Base-by-base conservation (phyloP, 768 basidiomycete genomes). In the Gautieria morchelliformis region DNA sequence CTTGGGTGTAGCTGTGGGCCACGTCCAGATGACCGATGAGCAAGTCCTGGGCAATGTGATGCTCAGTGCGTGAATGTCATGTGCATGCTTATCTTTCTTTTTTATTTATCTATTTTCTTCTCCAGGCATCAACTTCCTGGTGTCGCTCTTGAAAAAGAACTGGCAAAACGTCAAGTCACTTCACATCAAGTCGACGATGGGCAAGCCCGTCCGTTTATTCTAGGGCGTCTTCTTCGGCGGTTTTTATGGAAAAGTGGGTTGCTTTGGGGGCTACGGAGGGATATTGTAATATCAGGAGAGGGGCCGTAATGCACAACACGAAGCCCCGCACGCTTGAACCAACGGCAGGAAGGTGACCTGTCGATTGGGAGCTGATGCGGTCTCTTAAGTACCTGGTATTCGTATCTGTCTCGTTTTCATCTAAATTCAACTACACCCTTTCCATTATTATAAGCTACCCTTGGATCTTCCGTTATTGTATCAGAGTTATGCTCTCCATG, bases 121-220 rank as follows among this genome's bases (percentile, higher is more conserved):
- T 39, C 17, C 39, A 92, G 90, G 91, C 74, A 95, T 98, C 82
- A 99, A 99, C 85, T 99, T 99, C 84, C 82, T 99, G 67, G 93
- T 99, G 68, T 98, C 96, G 19, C 77, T 99, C 60, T 84, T 99
- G 71, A 98, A 98, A 84, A 99, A 99, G 83, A 90, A 95, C 78
- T 92, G 93, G 93, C 96, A 98, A 74, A 99, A 98, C 76, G 87
- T 98, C 78, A 93, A 93, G 78, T 95, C 93, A 53, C 79, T 98
- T 63, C 93, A 97, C 81, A 85, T 99, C 80, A 99, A 99, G 82
- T 84, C 85, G 67, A 93, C 95, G 69, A 99, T 98, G 96, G 95
- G 95, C 80, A 96, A 95, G 77, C 92, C 94, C 60, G 75, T 94
- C 66, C 92, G 95, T 59, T 78, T 98, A 62, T 98, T 87, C 86